Percentiles rank a stretch among this genome's conserved stretches.
Conservation (phyloP, 257 asterid genomes). For the Anisodus acutangulus region DNA sequence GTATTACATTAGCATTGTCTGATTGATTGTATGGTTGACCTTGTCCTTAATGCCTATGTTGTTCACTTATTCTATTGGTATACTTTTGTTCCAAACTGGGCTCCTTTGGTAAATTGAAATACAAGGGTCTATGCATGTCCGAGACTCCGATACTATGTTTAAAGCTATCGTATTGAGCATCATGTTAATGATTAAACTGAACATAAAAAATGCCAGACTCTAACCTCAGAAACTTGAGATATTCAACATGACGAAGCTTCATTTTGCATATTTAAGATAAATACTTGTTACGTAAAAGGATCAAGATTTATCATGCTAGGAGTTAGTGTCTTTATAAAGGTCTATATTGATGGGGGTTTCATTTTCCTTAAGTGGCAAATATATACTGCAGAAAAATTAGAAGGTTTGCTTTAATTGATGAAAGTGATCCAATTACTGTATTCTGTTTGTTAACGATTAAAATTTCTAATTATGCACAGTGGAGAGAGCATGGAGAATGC, state of each 20-base stretch:
- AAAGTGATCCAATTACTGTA: conserved; percentile 5
- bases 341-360: neutral
- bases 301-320: neutral
- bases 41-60: neutral
- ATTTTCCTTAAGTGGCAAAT: neutral
- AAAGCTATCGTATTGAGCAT: conserved; percentile 17
- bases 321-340: neutral
- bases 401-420: neutral
- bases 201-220: neutral
- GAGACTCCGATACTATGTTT: neutral
- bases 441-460: neutral
- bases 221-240: neutral
- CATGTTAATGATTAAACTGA: neutral
- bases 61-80: neutral
- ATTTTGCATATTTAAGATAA: neutral
- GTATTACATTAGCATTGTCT: neutral
- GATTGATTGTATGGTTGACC: conserved; percentile 10
- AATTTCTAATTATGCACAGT: conserved; percentile 45
- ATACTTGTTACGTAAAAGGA: neutral
- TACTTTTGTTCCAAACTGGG: neutral
- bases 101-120: neutral
- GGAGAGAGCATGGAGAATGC: conserved; percentile 98
- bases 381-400: neutral
- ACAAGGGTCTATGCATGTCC: neutral
- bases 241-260: neutral